These are phyloP conservation scores for Polyplosphaeria fusca DNA, from an alignment of 495 filamentous ascomycete species.

Conservation along the genomic window DNA sequence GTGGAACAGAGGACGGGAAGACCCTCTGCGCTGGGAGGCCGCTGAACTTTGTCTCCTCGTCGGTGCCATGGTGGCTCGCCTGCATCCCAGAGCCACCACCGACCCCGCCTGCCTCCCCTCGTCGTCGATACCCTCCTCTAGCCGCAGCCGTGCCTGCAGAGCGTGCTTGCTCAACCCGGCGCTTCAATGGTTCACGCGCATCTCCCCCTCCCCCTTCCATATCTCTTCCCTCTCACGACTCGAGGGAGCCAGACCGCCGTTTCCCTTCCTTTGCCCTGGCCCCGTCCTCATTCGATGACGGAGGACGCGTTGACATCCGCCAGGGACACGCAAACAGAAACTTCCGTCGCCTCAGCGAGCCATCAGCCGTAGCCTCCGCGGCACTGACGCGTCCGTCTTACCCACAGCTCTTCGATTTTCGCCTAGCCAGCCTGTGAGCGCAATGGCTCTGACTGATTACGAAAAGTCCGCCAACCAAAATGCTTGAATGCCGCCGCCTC, in stretches of 20 bases:
- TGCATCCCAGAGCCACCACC: not conserved
- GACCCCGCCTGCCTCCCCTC: not conserved
- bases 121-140: not conserved
- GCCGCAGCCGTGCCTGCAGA: too few relatives aligned
- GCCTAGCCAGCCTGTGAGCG: not conserved
- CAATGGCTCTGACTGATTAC: too few relatives aligned
- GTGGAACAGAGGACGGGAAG: slow-evolving; percentile 3
- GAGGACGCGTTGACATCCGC: not conserved
- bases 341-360: not conserved
- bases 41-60: not conserved
- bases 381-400: slow-evolving; percentile 10
- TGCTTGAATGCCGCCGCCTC: not conserved
- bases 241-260: not conserved
- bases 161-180: not conserved
- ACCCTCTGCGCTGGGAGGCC: not conserved
- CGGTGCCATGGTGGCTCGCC: not conserved
- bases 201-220: not conserved
- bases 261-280: not conserved
- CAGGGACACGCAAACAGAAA: not conserved
- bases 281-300: not conserved
- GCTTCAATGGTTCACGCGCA: not conserved
- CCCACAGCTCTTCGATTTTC: not conserved
- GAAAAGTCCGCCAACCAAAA: too few relatives aligned
- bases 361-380: not conserved
- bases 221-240: not conserved